Percentiles rank a stretch among this genome's conserved stretches.
phyloP scores from a whole-genome alignment of 2,329 filamentous ascomycete species.

The Sordariomycetes sp. region DNA sequence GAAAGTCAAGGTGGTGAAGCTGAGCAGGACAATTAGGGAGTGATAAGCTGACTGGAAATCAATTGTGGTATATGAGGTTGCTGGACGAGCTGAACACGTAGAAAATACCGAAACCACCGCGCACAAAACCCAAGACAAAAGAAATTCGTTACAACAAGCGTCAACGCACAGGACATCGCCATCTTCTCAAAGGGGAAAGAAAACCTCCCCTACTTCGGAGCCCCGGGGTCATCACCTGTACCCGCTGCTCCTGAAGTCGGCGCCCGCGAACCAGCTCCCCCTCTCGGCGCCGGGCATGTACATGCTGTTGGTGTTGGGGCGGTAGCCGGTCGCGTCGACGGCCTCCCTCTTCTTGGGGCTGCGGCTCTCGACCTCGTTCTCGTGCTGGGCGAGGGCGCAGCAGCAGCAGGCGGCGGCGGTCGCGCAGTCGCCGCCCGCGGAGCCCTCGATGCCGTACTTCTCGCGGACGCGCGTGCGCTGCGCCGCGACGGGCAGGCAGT shows the following conservation, averaged over 20 bases:
- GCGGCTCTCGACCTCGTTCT: slow-evolving; percentile 38
- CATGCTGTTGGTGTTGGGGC: slow-evolving; percentile 27
- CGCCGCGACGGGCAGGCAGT: slow-evolving; percentile 30
- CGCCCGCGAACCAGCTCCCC: neutral
- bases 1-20: too few species aligned
- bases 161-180: too few species aligned
- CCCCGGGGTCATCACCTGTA: neutral
- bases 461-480: slow-evolving; percentile 45
- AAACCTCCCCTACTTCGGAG: too few species aligned
- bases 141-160: too few species aligned
- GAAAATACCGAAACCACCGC: too few species aligned
- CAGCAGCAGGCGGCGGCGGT: slow-evolving; percentile 45
- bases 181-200: too few species aligned
- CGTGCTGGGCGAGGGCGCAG: slow-evolving; percentile 48
- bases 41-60: too few species aligned
- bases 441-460: slow-evolving; percentile 42
- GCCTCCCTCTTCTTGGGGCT: slow-evolving; percentile 14
- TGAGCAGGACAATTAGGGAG: too few species aligned
- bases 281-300: slow-evolving; percentile 15
- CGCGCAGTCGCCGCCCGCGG: slow-evolving; percentile 38
- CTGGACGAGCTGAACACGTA: too few species aligned
- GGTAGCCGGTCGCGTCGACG: slow-evolving; percentile 23
- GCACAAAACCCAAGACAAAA: too few species aligned
- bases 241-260: neutral
- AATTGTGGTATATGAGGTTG: too few species aligned